phyloP scores from a whole-genome alignment of 163 green algal genomes.

The Chlorella variabilis region DNA sequence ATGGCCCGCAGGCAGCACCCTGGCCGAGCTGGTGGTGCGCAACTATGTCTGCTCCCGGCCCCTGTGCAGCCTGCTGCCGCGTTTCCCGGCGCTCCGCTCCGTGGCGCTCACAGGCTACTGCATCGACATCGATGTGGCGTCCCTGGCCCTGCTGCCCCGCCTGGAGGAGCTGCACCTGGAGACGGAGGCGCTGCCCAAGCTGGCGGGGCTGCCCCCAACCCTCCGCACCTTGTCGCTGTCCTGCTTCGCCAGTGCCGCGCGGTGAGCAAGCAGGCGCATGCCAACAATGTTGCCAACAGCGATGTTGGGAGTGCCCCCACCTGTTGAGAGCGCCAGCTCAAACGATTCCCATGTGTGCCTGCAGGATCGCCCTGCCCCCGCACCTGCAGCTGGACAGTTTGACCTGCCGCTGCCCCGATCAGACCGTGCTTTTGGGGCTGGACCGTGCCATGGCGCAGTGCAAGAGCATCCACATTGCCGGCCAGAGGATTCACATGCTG shows the following conservation, averaged over 20 bases:
- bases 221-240: constrained; percentile 19
- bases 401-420: background rate
- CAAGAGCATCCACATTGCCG: background rate
- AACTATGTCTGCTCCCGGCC: constrained; percentile 18
- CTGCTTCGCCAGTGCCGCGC: constrained; percentile 1
- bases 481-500: background rate
- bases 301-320: too few relatives aligned
- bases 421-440: constrained; percentile 15
- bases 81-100: constrained; percentile 10
- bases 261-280: too few relatives aligned
- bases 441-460: constrained; percentile 10
- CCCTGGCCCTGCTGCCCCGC: constrained; percentile 5
- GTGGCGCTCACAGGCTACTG: constrained; percentile 16
- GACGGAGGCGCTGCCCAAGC: background rate
- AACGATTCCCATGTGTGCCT: too few relatives aligned
- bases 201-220: background rate
- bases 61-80: constrained; percentile 28
- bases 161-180: constrained; percentile 9
- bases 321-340: too few relatives aligned
- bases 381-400: background rate
- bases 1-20: background rate
- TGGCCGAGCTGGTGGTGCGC: constrained; percentile 1
- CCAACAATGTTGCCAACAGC: too few relatives aligned
- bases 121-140: background rate
- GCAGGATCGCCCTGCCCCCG: background rate